Base-by-base conservation (phyloP, 1,284 basidiomycete species). In the Cryptococcus hybrid region DNA sequence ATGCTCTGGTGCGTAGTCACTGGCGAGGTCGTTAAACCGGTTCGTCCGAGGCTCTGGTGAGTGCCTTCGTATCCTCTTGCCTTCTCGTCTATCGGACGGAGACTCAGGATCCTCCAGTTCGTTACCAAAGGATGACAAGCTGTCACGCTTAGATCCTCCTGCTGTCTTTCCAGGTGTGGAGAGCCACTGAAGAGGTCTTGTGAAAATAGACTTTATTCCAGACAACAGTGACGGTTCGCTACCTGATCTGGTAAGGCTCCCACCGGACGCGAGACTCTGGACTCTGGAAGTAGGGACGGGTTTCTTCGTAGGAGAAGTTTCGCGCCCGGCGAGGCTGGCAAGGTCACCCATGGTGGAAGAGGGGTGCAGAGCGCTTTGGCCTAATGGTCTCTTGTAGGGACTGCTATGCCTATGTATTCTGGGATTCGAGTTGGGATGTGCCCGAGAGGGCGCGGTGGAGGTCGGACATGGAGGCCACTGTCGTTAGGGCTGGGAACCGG, bases 131-230 rank as follows among this genome's bases (percentile, higher is more conserved):
- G 57, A 59, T 13, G 61, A 62, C 15, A 58, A 42, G 12, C 55
- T 56, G 54, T 67, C 69, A 51, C 67, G 61, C 58, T 68, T 68
- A 44, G 52, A 46, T 39, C 46, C 47, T 9, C 5, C 8, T 5
- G 43, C n/a, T 13, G 45, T 43, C 38, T 57, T 58, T 7, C 58
- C 48, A 15, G 73, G 70, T 0, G 71, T 72, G 7, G 67, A 64
- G 24, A 73, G 62, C 70, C 70, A 74, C 15, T 59, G 58, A 0
- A 74, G 56, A 1, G 73, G 70, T 52, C 64, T 66, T 6, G 67
- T 60, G 38, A 75, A 64, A 24, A 74, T 61, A 6, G 62, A 64
- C 58, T 68, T 72, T 45, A 71, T 50, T 24, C 65, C 65, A 5
- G 62, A 60, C 36, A 74, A 60, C 13, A 75, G 56, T 13, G 64